Evolutionary conservation across 2,329 filamentous ascomycete species (phyloP).

Genomic region (Microcera coccophila): DNA sequence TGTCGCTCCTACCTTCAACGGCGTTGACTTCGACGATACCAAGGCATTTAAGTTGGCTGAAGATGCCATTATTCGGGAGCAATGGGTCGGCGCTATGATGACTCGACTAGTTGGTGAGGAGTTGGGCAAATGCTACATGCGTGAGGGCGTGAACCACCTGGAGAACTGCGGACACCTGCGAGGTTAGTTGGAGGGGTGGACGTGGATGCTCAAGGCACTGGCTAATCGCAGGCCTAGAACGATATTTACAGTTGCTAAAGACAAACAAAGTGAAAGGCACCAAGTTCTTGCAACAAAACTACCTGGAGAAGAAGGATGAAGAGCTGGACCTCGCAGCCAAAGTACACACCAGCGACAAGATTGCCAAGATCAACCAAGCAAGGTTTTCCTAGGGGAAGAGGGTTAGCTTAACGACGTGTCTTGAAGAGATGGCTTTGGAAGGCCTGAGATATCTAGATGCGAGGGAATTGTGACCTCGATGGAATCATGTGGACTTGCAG

Average conservation of each 20-base stretch:
- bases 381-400: conserved; percentile 30
- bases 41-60: conserved; percentile 76
- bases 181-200: conserved; percentile 55
- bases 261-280: conserved; percentile 74
- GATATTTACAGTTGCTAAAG: conserved; percentile 74
- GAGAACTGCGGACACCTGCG: conserved; percentile 80
- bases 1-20: conserved; percentile 78
- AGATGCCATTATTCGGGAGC: conserved; percentile 76
- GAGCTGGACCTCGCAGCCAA: conserved; percentile 37
- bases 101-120: conserved; percentile 76
- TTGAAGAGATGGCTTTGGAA: conserved; percentile 7
- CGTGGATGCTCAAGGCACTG: conserved; percentile 1
- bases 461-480: conserved; percentile 19
- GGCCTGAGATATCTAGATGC: conserved; percentile 16
- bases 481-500: conserved; percentile 15
- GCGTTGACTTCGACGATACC: conserved; percentile 82
- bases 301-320: conserved; percentile 52
- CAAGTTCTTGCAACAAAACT: conserved; percentile 76
- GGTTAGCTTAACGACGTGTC: neutral
- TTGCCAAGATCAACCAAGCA: conserved; percentile 36
- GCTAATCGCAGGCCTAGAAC: conserved; percentile 49
- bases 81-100: conserved; percentile 91
- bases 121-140: conserved; percentile 79
- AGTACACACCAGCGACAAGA: conserved; percentile 39
- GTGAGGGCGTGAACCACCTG: conserved; percentile 80